Base-by-base conservation (phyloP, 106 monocot species). In the Dioscorea zingiberensis region DNA sequence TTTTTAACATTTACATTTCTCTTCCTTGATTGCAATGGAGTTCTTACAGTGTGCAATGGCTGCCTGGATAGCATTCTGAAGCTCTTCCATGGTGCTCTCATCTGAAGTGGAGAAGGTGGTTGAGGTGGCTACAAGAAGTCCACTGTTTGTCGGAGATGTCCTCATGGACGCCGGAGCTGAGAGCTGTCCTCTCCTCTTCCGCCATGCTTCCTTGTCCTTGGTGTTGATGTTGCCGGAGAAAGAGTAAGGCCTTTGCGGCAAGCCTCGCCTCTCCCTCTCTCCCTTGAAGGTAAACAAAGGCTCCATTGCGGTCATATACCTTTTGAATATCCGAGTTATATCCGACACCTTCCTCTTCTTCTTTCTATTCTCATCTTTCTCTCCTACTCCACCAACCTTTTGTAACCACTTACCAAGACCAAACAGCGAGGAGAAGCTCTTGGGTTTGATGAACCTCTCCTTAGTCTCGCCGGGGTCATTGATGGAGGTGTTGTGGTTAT, bases 71-170 rank as follows among this genome's bases (percentile, higher is more conserved):
- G 87, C 95, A 59, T 64, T 91, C 53, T 87, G 91, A 17, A 97
- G 85, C 83, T 97, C 95, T 58, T 97, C 95, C 95, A 90, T 94
- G 27, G 89, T 80, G 81, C 94, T 94, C 74, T 90, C 81, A 16
- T 84, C 77, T 9, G 86, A 86, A 14, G 87, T 78, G 0, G 77
- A 69, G 9, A 58, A 56, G 7, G 48, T 48, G 22, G 63, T 29
- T 28, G 73, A 45, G 4, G 86, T 68, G 0, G 78, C 63, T 4
- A 78, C 59, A 16, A 93, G 84, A 24, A 72, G 74, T 3, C 94
- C 91, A 58, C 91, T 95, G 66, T 85, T 90, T 15, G 91, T 64
- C 3, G 94, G 91, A 3, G 94, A 91, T 4, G 82, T 85, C 27
- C 80, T 59, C 78, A 83, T 83, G 3, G 94, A 90, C 16, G 78